Percentiles rank a stretch among this genome's conserved stretches.
These are phyloP conservation scores for Pseudopithomyces maydicus DNA, from an alignment of 2,329 filamentous ascomycete genomes.

Conservation along the genomic window DNA sequence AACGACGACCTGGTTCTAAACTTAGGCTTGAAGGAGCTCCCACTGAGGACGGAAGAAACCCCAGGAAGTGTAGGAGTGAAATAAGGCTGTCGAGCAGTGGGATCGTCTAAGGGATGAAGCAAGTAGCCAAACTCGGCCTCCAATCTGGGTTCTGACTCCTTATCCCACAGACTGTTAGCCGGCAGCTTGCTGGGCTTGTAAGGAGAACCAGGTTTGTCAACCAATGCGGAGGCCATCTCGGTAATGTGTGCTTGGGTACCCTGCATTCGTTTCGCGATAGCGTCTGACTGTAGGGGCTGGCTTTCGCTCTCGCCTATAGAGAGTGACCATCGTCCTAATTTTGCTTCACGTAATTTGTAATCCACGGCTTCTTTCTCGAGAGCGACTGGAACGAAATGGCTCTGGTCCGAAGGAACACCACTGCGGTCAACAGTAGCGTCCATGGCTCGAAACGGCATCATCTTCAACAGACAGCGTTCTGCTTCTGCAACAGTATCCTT, in stretches of 20 bases:
- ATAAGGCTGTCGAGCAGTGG: slow-evolving; percentile 9
- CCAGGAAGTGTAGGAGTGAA: slow-evolving; percentile 29
- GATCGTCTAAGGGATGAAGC: slow-evolving; percentile 23
- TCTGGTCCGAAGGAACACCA: slow-evolving; percentile 13
- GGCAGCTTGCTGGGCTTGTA: neutral
- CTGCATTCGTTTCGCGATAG: neutral
- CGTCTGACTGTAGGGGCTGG: neutral
- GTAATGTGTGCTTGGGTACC: neutral
- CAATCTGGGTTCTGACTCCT: slow-evolving; percentile 19
- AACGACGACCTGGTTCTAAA: slow-evolving; percentile 20
- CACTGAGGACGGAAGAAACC: slow-evolving; percentile 25
- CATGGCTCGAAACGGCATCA: slow-evolving; percentile 29
- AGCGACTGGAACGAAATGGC: slow-evolving; percentile 23
- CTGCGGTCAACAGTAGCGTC: slow-evolving; percentile 26
- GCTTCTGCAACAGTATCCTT: slow-evolving; percentile 31
- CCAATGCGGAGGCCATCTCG: neutral
- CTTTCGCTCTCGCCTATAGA: slow-evolving; percentile 12
- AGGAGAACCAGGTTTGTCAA: neutral
- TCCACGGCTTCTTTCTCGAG: slow-evolving; percentile 27
- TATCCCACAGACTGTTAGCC: slow-evolving; percentile 14
- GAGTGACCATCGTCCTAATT: slow-evolving; percentile 34
- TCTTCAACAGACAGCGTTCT: slow-evolving; percentile 29
- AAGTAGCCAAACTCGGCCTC: slow-evolving; percentile 30
- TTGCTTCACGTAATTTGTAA: slow-evolving; percentile 22
- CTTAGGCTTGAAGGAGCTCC: slow-evolving; percentile 13